These are phyloP conservation scores for Emmonsiellopsis sp. DNA, from an alignment of 2,329 filamentous ascomycete species.

Conservation along the genomic window DNA sequence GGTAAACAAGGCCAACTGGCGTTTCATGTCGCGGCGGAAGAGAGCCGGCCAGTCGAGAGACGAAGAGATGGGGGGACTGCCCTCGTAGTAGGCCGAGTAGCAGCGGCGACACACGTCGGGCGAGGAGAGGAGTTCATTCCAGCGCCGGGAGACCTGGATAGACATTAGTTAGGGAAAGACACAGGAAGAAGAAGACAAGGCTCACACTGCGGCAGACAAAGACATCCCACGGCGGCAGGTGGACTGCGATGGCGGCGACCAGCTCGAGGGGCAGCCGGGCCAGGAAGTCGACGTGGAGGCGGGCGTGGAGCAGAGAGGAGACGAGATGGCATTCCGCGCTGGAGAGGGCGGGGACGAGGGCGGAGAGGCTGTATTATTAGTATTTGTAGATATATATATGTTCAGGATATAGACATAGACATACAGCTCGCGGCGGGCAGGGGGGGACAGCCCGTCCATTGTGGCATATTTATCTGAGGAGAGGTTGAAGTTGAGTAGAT, in stretches of 20 bases:
- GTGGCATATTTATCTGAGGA: no score
- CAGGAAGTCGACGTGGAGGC: conserved; percentile 25
- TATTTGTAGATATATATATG: no score
- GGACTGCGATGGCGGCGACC: conserved; percentile 17
- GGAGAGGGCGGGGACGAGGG: conserved; percentile 19
- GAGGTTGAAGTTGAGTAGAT: no score
- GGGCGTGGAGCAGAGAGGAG: conserved; percentile 12
- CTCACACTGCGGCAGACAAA: conserved; percentile 3
- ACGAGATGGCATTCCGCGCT: conserved; percentile 24
- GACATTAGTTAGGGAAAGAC: not conserved
- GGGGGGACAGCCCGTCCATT: conserved; percentile 9
- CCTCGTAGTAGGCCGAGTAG: conserved; percentile 9
- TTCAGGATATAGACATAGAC: no score
- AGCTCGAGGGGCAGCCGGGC: conserved; percentile 24
- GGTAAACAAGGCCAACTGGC: conserved; percentile 15
- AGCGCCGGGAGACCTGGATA: conserved; percentile 24
- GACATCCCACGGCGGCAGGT: conserved; percentile 20
- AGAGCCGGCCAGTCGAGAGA: conserved; percentile 1
- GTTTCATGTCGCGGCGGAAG: conserved; percentile 14
- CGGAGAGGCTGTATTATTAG: not conserved
- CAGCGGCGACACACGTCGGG: conserved; percentile 12
- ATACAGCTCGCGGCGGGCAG: conserved; percentile 16
- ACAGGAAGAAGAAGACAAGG: not conserved
- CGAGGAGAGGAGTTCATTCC: conserved; percentile 22
- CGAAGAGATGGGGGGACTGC: not conserved